Evolutionary conservation across 73 alveolate species (phyloP), one percentile per base, ranked within the genome.

Genomic region (Stentor coeruleus): DNA sequence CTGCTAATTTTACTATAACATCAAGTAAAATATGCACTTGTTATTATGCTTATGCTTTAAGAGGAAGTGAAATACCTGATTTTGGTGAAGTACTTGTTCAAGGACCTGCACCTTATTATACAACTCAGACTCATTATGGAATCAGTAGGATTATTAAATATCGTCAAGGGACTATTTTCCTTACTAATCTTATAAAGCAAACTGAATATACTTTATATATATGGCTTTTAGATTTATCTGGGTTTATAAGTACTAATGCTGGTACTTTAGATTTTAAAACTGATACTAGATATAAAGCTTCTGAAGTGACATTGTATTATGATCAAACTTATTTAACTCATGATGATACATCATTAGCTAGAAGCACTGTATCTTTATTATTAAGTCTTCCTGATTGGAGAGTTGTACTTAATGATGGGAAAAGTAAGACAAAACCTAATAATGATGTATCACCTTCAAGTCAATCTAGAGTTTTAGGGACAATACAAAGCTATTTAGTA

Each of bases 241-340:
- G 83, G 0, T 39, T 39, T 38, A 15, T 38, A 20, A 37, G 3
- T n/a, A 14, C 77, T n/a, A 39, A 75, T 15, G n/a, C 77, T 1
- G 39, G 80, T 36, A 20, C 6, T 20, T 38, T 75, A 20, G 38
- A 75, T 75, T 75, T 75, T 33, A 15, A 37, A n/a, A 75, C 83
- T 75, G 83, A 75, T 38, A 39, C 28, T 20, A 14, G 83, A 31
- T 75, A 75, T 66, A 15, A 35, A 38, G 83, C 83, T 26, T 75
- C 83, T 1, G 41, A 15, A n/a, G 35, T 75, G 6, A 20, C n/a
- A 40, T 66, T 75, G n/a, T 15, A 40, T 0, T 75, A 37, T 38
- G 72, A 39, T 38, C 72, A 75, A 33, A 20, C 83, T 0, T 75
- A 75, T 38, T 39, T 75, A 38, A 75, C 59, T 75, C 11, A 15